Evolutionary conservation across 306 rosid species (phyloP).

Genomic region (Neltuma alba): DNA sequence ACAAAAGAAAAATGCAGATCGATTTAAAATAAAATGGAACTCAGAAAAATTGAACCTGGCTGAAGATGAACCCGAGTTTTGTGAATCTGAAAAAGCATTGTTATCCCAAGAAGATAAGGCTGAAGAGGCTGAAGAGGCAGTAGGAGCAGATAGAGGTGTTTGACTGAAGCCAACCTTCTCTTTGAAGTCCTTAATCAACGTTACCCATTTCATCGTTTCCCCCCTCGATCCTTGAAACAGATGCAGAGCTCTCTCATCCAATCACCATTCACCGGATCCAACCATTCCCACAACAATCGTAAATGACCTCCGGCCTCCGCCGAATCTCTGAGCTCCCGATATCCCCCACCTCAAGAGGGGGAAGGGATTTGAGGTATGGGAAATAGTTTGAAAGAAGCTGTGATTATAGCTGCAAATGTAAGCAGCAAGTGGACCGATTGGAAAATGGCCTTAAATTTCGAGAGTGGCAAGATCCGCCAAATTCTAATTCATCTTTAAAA

Average conservation of each 20-base stretch:
- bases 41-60: slow-evolving; percentile 53
- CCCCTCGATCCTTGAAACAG: slow-evolving; percentile 64
- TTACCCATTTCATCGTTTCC: slow-evolving; percentile 95
- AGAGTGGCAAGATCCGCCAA: slow-evolving; percentile 57
- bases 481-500: slow-evolving; percentile 30
- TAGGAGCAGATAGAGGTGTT: slow-evolving; percentile 54
- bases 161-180: slow-evolving; percentile 98
- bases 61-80: slow-evolving; percentile 58
- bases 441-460: slow-evolving; percentile 37
- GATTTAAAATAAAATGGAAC: not conserved
- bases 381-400: not conserved
- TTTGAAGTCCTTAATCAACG: slow-evolving; percentile 97
- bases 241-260: slow-evolving; percentile 68
- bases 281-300: slow-evolving; percentile 37
- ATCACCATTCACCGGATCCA: slow-evolving; percentile 72
- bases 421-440: slow-evolving; percentile 45
- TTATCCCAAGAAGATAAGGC: slow-evolving; percentile 52
- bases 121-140: slow-evolving; percentile 44
- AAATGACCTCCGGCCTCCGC: slow-evolving; percentile 53
- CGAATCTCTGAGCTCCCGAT: slow-evolving; percentile 27
- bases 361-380: slow-evolving; percentile 21
- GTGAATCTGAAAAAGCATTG: slow-evolving; percentile 65
- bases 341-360: slow-evolving; percentile 37
- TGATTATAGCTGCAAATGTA: slow-evolving; percentile 50
- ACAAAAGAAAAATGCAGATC: not conserved